Conservation (phyloP, 352 stramenopile species). For the Elongisporangium undulatum region DNA sequence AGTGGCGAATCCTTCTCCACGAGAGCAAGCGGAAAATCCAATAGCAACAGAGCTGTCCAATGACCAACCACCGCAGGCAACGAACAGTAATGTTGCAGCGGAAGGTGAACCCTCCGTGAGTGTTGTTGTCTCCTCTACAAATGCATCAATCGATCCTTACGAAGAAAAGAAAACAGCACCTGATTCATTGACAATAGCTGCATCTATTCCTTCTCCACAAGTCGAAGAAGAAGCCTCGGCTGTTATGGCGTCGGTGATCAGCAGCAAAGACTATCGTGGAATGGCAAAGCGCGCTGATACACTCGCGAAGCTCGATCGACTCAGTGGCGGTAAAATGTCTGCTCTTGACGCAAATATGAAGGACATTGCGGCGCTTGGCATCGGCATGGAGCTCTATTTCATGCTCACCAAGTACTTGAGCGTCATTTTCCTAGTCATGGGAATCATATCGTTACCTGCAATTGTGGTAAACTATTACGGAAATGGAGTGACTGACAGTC, state of each 20-base stretch:
- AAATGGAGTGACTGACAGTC: slow-evolving; percentile 56
- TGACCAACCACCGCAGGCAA: neutral
- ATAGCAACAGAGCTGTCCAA: neutral
- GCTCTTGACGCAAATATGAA: slow-evolving; percentile 55
- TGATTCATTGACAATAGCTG: neutral
- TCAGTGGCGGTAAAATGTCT: slow-evolving; percentile 60
- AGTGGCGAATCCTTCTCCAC: neutral
- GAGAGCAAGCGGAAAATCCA: neutral
- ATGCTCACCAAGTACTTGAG: slow-evolving; percentile 77
- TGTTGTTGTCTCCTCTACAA: neutral
- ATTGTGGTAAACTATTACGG: slow-evolving; percentile 67
- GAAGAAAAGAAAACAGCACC: neutral
- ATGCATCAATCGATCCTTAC: neutral
- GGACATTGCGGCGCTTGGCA: slow-evolving; percentile 74
- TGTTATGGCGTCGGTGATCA: slow-evolving; percentile 13
- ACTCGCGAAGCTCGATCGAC: slow-evolving; percentile 41
- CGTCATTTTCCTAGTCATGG: slow-evolving; percentile 66
- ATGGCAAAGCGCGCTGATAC: slow-evolving; percentile 52
- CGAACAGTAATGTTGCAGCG: neutral
- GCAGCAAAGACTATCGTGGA: slow-evolving; percentile 39
- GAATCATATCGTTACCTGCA: slow-evolving; percentile 48
- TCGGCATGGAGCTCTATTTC: slow-evolving; percentile 84
- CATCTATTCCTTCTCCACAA: neutral
- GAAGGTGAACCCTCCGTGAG: neutral
- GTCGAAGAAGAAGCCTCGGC: slow-evolving; percentile 4